Conservation (phyloP, 2,329 filamentous ascomycete species). For the Apiospora sp. region DNA sequence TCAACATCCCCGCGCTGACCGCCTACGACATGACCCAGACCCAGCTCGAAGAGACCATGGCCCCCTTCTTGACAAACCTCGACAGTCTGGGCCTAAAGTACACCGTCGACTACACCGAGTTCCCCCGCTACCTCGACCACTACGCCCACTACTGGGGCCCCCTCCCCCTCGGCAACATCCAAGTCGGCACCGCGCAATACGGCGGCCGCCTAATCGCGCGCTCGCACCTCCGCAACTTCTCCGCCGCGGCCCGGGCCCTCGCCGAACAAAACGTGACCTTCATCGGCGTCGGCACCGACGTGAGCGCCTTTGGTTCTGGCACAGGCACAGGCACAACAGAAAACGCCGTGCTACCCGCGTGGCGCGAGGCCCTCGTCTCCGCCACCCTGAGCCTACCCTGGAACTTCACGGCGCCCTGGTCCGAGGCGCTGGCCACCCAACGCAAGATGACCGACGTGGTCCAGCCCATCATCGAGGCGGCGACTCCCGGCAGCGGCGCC, state of each 20-base stretch:
- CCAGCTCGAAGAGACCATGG: conserved; percentile 38
- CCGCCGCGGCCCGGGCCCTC: conserved; percentile 39
- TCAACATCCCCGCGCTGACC: conserved; percentile 36
- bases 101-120: conserved; percentile 37
- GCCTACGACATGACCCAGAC: conserved; percentile 38
- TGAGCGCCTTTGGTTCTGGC: conserved; percentile 34
- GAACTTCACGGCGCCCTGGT: conserved; percentile 33
- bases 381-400: conserved; percentile 32
- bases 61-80: conserved; percentile 37
- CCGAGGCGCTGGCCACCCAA: conserved; percentile 37
- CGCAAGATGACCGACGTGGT: conserved; percentile 42
- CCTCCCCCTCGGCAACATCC: conserved; percentile 43
- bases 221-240: conserved; percentile 40
- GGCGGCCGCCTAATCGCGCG: conserved; percentile 46
- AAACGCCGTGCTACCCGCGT: conserved; percentile 45
- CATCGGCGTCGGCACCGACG: conserved; percentile 42
- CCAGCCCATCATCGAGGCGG: conserved; percentile 37
- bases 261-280: conserved; percentile 41
- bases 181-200: conserved; percentile 44
- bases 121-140: conserved; percentile 42
- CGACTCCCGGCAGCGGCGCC: conserved; percentile 36
- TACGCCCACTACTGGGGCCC: conserved; percentile 46
- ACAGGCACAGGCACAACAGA: conserved; percentile 30
- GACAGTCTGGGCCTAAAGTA: conserved; percentile 35
- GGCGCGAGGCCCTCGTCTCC: conserved; percentile 42